Conservation (phyloP, 2,329 filamentous ascomycete species). For the Fonsecaea nubica region DNA sequence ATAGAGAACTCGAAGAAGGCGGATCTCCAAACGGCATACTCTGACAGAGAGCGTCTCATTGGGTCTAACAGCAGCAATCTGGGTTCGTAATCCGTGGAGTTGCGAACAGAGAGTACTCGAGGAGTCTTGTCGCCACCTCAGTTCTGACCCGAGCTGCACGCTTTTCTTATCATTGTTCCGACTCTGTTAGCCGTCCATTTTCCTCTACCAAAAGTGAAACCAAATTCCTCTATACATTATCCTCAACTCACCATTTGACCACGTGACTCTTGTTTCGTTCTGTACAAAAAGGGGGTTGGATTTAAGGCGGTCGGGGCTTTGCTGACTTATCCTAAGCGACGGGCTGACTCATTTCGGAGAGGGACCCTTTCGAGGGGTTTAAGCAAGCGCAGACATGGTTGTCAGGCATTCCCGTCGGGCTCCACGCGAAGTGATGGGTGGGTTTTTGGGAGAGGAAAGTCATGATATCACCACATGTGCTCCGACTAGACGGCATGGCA, state of each 20-base stretch:
- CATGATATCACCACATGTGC: constrained; percentile 1
- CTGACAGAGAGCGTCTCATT: not conserved
- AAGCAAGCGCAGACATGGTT: not conserved
- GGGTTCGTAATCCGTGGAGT: not conserved
- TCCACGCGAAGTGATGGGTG: not conserved
- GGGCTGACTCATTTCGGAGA: constrained; percentile 6
- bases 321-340: constrained; percentile 15
- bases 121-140: not conserved
- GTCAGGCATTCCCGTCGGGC: not conserved
- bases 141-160: not conserved
- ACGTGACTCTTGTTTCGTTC: not conserved
- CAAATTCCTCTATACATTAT: not conserved
- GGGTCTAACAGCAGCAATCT: not conserved
- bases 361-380: not conserved
- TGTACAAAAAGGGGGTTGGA: not conserved
- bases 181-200: not conserved
- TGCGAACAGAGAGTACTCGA: not conserved
- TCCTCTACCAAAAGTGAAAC: not conserved
- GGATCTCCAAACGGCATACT: not conserved
- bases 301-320: not conserved
- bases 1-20: not conserved
- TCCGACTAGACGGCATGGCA: not conserved
- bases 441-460: not conserved
- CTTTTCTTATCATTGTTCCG: not conserved
- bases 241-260: not conserved